phyloP scores from a whole-genome alignment of 1,284 basidiomycete genomes.

The Ganoderma multipileum region DNA sequence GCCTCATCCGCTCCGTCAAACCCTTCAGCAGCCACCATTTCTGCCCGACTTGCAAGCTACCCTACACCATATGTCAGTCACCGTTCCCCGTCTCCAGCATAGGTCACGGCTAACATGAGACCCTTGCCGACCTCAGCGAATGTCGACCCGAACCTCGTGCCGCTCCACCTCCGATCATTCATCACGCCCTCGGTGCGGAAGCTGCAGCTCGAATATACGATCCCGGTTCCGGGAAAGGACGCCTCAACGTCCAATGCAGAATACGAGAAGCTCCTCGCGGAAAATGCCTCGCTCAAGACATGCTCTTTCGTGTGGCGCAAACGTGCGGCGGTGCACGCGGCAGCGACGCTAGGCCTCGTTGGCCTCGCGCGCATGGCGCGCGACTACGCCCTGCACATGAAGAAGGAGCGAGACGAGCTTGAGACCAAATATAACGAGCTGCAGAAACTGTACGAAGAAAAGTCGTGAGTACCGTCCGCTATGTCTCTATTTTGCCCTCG shows the following conservation, averaged over 20 bases:
- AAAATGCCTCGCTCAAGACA: constrained; percentile 54
- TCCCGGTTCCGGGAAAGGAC: constrained; percentile 22
- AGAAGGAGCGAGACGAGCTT: constrained; percentile 52
- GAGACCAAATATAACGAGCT: constrained; percentile 45
- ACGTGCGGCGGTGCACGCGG: constrained; percentile 62
- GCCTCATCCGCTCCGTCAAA: constrained; percentile 52
- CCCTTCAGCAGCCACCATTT: constrained; percentile 53
- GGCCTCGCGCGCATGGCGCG: constrained; percentile 55
- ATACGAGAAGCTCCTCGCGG: constrained; percentile 54
- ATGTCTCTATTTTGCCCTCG: not conserved
- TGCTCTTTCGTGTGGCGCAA: constrained; percentile 61
- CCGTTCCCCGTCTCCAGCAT: constrained; percentile 8
- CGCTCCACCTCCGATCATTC: constrained; percentile 55
- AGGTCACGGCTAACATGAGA: not conserved
- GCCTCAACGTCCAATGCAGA: constrained; percentile 39
- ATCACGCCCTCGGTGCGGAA: constrained; percentile 58
- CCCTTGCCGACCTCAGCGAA: constrained; percentile 43
- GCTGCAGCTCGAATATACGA: constrained; percentile 50
- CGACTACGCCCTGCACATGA: constrained; percentile 54
- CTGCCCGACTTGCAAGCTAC: constrained; percentile 59
- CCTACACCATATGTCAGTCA: constrained; percentile 52
- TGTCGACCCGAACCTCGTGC: constrained; percentile 52
- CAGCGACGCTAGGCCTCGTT: constrained; percentile 59
- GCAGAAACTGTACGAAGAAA: constrained; percentile 35
- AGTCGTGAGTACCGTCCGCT: constrained; percentile 27